Evolutionary conservation across 805 yeast species (phyloP).

Genomic region (Starmerella bombi): DNA sequence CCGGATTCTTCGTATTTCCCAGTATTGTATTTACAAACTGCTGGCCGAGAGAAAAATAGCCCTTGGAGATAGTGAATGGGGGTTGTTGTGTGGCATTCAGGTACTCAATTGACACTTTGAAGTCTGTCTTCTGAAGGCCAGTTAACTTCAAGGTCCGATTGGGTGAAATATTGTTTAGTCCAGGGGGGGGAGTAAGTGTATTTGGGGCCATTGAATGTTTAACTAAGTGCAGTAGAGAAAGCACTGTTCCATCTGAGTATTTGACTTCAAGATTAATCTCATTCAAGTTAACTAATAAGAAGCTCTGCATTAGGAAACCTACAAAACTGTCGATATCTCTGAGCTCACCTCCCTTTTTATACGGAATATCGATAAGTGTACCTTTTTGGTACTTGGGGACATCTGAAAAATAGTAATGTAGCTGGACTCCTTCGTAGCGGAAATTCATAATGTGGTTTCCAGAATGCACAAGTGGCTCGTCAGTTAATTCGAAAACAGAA

Average conservation of each 20-base stretch:
- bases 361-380: conserved; percentile 31
- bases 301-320: conserved; percentile 30
- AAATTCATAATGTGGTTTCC: conserved; percentile 29
- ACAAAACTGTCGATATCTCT: conserved; percentile 28
- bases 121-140: conserved; percentile 19
- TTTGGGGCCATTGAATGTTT: conserved; percentile 21
- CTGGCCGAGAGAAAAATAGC: conserved; percentile 24
- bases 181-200: conserved; percentile 20
- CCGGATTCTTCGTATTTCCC: conserved; percentile 24
- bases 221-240: conserved; percentile 21
- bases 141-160: conserved; percentile 22
- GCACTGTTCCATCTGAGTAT: conserved; percentile 19
- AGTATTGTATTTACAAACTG: conserved; percentile 23
- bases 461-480: conserved; percentile 55
- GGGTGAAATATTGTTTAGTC: conserved; percentile 21
- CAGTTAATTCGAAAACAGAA: conserved; percentile 67
- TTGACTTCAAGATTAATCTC: conserved; percentile 21
- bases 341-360: conserved; percentile 21
- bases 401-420: conserved; percentile 24
- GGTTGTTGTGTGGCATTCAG: conserved; percentile 29
- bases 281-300: conserved; percentile 27
- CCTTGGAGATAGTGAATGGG: conserved; percentile 16
- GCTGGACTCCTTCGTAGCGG: conserved; percentile 29
- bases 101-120: conserved; percentile 25
- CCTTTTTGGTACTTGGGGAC: conserved; percentile 21